Percentiles rank a stretch among this genome's conserved stretches.
Evolutionary conservation across 495 filamentous ascomycete genomes (phyloP).

Genomic region (Pyronema domesticum): DNA sequence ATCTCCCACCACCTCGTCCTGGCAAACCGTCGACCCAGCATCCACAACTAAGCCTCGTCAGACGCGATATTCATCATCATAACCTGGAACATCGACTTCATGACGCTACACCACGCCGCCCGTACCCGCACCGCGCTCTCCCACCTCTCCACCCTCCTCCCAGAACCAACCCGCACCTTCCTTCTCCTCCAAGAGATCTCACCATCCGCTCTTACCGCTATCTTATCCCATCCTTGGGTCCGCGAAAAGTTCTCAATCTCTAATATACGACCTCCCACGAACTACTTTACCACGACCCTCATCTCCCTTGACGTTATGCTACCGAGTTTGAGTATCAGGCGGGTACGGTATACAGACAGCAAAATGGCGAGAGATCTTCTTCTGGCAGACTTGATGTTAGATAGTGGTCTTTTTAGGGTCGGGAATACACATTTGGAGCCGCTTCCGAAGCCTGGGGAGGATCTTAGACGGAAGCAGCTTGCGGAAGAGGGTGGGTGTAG

Average conservation of each 20-base stretch:
- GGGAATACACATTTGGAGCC: conserved; percentile 13
- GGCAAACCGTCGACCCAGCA: too few species aligned
- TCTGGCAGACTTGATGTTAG: conserved; percentile 3
- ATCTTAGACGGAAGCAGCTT: background rate
- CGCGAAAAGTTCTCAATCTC: conserved; percentile 8
- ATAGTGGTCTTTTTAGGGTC: conserved; percentile 2
- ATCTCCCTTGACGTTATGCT: background rate
- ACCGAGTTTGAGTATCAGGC: background rate
- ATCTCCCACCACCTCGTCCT: too few species aligned
- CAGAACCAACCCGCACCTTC: background rate
- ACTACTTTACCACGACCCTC: conserved; percentile 11
- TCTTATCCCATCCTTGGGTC: conserved; percentile 6
- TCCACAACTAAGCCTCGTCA: too few species aligned
- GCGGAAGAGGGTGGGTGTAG: background rate
- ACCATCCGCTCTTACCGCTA: background rate
- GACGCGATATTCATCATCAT: background rate
- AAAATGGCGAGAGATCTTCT: conserved; percentile 7
- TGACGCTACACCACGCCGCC: conserved; percentile 5
- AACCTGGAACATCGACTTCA: conserved; percentile 13
- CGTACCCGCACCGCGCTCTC: conserved; percentile 1
- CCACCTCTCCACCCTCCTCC: conserved; percentile 5
- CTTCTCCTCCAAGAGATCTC: conserved; percentile 12
- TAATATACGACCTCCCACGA: background rate
- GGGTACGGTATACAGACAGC: conserved; percentile 1
- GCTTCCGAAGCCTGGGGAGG: background rate